Conservation (phyloP, 345 rosid genomes). For the Trapa incisa region DNA sequence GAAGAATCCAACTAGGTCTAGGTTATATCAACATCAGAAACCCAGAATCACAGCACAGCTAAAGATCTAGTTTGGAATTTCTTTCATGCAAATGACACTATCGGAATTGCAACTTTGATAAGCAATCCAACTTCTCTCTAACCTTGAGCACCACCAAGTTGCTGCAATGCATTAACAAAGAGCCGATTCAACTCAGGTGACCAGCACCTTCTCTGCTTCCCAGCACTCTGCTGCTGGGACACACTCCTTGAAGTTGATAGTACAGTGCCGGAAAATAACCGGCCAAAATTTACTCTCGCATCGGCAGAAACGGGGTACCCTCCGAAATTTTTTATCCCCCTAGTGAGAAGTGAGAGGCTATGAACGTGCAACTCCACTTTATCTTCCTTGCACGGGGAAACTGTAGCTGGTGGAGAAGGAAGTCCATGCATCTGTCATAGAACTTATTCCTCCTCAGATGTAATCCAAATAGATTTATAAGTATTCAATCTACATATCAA, state of each 20-base stretch:
- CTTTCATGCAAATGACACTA: background rate
- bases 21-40: no score
- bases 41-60: background rate
- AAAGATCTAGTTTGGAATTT: background rate
- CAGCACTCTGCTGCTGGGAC: constrained; percentile 30
- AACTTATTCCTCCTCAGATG: background rate
- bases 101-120: background rate
- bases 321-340: constrained; percentile 35
- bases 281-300: constrained; percentile 29
- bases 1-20: background rate
- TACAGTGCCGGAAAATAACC: constrained; percentile 25
- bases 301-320: constrained; percentile 43
- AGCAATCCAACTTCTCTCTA: background rate
- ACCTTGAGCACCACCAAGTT: constrained; percentile 92
- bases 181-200: constrained; percentile 82
- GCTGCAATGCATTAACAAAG: constrained; percentile 70
- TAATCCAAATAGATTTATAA: constrained; percentile 1
- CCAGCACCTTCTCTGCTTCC: constrained; percentile 97
- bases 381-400: constrained; percentile 17
- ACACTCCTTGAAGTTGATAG: constrained; percentile 27
- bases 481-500: background rate
- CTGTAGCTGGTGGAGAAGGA: constrained; percentile 10
- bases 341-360: constrained; percentile 40
- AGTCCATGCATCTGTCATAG: constrained; percentile 15
- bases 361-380: constrained; percentile 20